A percentile compares a stretch with the other conserved stretches of the same genome.
These are phyloP conservation scores for Crithidia fasciculata DNA, from an alignment of 208 protist genomes.

Conservation along the genomic window DNA sequence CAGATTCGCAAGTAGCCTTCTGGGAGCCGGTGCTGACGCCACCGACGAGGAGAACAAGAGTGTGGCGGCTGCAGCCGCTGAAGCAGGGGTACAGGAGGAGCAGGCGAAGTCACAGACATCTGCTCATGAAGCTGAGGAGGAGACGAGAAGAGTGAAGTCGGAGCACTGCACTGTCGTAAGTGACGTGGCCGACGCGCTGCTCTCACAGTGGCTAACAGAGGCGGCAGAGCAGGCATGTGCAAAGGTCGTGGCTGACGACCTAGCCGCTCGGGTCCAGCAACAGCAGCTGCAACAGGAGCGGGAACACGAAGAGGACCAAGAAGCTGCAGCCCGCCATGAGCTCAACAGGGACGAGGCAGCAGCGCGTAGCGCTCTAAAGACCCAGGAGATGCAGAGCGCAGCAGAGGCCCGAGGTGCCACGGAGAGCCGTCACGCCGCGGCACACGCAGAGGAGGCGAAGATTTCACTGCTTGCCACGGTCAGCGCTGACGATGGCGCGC, in stretches of 20 bases:
- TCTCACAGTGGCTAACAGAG: neutral
- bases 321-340: neutral
- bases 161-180: neutral
- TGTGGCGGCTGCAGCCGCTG: neutral
- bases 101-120: neutral
- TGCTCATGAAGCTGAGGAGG: neutral
- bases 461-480: too few species aligned
- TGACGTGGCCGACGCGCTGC: neutral
- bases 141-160: neutral
- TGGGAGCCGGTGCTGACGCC: too few species aligned
- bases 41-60: too few species aligned
- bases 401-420: too few species aligned
- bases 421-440: too few species aligned
- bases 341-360: neutral
- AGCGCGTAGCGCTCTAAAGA: neutral
- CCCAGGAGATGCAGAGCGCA: neutral
- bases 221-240: too few species aligned
- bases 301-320: neutral
- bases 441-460: too few species aligned
- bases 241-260: too few species aligned
- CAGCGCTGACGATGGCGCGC: too few species aligned
- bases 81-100: neutral
- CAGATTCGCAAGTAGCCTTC: too few species aligned
- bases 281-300: too few species aligned
- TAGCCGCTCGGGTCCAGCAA: too few species aligned